Conservation (phyloP, 495 filamentous ascomycete species). For the Penicillium desertorum region DNA sequence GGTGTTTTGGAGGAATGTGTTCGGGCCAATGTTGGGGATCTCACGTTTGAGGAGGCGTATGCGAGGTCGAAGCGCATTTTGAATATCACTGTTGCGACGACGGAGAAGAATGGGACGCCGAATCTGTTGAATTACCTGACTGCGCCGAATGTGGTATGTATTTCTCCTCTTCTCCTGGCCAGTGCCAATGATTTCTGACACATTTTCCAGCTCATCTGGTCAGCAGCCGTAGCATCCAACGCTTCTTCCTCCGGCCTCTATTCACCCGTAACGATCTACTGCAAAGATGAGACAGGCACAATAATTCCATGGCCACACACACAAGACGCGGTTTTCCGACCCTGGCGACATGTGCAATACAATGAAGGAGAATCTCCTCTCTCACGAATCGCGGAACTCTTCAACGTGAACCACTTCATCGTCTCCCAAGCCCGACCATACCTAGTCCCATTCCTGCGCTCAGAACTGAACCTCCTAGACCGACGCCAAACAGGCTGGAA, state of each 20-base stretch:
- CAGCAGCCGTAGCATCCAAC: conserved; percentile 89
- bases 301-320: conserved; percentile 78
- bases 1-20: conserved; percentile 83
- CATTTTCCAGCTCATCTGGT: conserved; percentile 71
- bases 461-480: conserved; percentile 75
- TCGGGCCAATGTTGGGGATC: conserved; percentile 77
- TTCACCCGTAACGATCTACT: conserved; percentile 68
- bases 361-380: conserved; percentile 78
- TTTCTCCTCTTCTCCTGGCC: background rate
- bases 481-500: conserved; percentile 58
- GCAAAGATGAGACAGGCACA: conserved; percentile 75
- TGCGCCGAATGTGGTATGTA: conserved; percentile 85
- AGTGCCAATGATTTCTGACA: background rate
- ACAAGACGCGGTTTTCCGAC: conserved; percentile 63
- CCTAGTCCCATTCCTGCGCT: conserved; percentile 82
- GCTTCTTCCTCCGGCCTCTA: conserved; percentile 64
- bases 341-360: conserved; percentile 67
- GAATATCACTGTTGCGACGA: conserved; percentile 86
- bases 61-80: conserved; percentile 79
- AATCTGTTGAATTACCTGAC: conserved; percentile 91
- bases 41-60: conserved; percentile 95
- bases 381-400: conserved; percentile 80
- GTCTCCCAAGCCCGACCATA: conserved; percentile 95
- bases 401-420: conserved; percentile 98
- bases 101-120: conserved; percentile 71